These are phyloP conservation scores for Pilasporangium apinafurcum DNA, from an alignment of 352 stramenopile species.

Conservation along the genomic window DNA sequence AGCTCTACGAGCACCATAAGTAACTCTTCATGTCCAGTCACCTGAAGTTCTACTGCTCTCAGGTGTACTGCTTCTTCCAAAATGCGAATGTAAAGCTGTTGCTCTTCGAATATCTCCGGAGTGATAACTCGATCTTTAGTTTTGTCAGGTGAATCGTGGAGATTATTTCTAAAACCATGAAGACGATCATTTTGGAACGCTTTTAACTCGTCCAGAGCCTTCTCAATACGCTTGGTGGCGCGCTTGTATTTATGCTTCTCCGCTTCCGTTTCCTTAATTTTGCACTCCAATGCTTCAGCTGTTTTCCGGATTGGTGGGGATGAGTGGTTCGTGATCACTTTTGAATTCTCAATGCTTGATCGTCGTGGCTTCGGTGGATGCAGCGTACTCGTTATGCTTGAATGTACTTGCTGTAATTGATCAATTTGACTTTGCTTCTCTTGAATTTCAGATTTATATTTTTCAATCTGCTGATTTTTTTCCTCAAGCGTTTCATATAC, in stretches of 20 bases:
- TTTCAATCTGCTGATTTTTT: slow-evolving; percentile 36
- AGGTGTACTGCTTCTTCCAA: slow-evolving; percentile 73
- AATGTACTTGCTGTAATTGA: slow-evolving; percentile 16
- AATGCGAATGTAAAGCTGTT: slow-evolving; percentile 64
- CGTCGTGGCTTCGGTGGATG: background rate
- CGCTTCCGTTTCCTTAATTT: slow-evolving; percentile 32
- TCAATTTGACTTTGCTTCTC: slow-evolving; percentile 44
- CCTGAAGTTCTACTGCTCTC: slow-evolving; percentile 57
- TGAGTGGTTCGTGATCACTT: background rate
- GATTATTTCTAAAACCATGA: background rate
- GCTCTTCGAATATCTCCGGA: slow-evolving; percentile 18
- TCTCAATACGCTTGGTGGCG: slow-evolving; percentile 29
- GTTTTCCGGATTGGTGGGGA: slow-evolving; percentile 10
- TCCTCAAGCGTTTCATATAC: slow-evolving; percentile 68
- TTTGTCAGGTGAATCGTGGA: background rate
- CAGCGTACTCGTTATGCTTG: slow-evolving; percentile 4
- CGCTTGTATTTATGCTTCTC: slow-evolving; percentile 33
- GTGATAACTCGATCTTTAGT: background rate
- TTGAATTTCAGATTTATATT: slow-evolving; percentile 25
- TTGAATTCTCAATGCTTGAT: background rate
- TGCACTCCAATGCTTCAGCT: slow-evolving; percentile 19
- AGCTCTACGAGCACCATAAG: slow-evolving; percentile 70
- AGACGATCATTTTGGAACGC: slow-evolving; percentile 21
- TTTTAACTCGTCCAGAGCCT: slow-evolving; percentile 25
- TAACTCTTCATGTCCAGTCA: slow-evolving; percentile 70